These are phyloP conservation scores for Phycomyces blakesleeanus DNA, from an alignment of 192 early-diverging fungal genomes.

Conservation along the genomic window DNA sequence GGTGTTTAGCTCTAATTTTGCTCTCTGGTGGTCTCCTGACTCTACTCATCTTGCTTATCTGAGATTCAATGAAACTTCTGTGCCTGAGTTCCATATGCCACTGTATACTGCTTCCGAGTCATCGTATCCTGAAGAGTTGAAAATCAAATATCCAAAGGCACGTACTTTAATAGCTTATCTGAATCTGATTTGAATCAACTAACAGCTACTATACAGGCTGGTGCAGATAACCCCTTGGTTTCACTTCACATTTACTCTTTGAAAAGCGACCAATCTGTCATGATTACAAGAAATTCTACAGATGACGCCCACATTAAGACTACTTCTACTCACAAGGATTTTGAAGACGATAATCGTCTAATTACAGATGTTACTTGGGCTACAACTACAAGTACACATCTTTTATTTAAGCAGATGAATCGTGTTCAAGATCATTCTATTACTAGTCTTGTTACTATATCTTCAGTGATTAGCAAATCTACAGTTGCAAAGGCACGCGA, in stretches of 20 bases:
- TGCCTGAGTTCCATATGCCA: conserved; percentile 75
- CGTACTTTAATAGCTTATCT: not conserved
- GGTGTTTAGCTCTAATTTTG: conserved; percentile 61
- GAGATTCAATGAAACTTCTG: conserved; percentile 82
- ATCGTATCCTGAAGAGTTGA: conserved; percentile 65
- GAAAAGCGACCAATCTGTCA: conserved; percentile 6
- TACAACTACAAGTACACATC: conserved; percentile 49
- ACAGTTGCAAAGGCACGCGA: conserved; percentile 48
- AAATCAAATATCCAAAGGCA: conserved; percentile 84
- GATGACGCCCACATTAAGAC: conserved; percentile 7
- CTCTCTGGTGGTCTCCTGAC: conserved; percentile 90
- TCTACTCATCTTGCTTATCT: conserved; percentile 74
- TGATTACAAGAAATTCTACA: conserved; percentile 25
- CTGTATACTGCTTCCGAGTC: conserved; percentile 56
- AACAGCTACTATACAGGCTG: conserved; percentile 43
- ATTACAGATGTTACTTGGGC: conserved; percentile 84
- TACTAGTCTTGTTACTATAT: conserved; percentile 56
- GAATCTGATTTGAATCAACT: not conserved
- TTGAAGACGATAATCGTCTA: conserved; percentile 65
- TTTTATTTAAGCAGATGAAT: conserved; percentile 83
- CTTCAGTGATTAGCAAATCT: not conserved
- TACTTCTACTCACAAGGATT: conserved; percentile 32
- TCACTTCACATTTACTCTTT: conserved; percentile 70
- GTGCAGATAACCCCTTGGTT: conserved; percentile 78
- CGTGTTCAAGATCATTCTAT: conserved; percentile 83